Base-by-base conservation (phyloP, 2,329 filamentous ascomycete genomes). In the Clonostachys rhizophaga region DNA sequence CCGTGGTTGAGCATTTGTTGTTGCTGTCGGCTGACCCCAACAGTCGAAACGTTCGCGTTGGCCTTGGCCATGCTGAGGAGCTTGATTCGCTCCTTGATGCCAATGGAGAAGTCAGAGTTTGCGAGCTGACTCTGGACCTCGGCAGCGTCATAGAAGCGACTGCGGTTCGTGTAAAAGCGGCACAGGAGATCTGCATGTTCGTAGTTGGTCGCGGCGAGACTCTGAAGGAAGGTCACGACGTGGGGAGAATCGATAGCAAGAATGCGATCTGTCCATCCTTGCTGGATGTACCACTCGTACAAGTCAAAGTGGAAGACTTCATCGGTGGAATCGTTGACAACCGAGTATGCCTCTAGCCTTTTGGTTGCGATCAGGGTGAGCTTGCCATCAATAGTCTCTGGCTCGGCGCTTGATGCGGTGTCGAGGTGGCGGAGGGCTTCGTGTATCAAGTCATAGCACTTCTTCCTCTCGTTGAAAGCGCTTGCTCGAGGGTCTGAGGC, bases 281-380 rank as follows among this genome's bases (percentile, higher is more conserved):
- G 85, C 46, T 79, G 70, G 54, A 97, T 84, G 66, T 99, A 99
- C 92, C 94, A 99, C 59, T 96, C 91, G 63, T 96, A 99, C n/a
- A 99, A 76, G 58, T 89, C 90, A 51, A 89, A 95, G 63, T 97
- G 87, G 71, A 99, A 99, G 5, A 96, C 88, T 59, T 96, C 89
- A 55, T 99, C 94, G 13, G 86, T 80, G 0, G 92, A 95, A 49
- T 79, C 81, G 60, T 95, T 89, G 56, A 99, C 91, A 3, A 96
- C 88, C 41, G 85, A 81, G 66, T 97, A 96, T 0, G 94, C 92
- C 69, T 99, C 92, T 44, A 83, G 81, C 53, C 88, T 81, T 64
- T 94, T 90, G 42, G 85, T 91, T 3, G 85, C 83, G 17, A 88
- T 80, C 12, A 89, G 66, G 0, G 90, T 91, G 44, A 81, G 79